These are phyloP conservation scores for Colletotrichum tamarilloi DNA, from an alignment of 2,329 filamentous ascomycete genomes.

Conservation along the genomic window DNA sequence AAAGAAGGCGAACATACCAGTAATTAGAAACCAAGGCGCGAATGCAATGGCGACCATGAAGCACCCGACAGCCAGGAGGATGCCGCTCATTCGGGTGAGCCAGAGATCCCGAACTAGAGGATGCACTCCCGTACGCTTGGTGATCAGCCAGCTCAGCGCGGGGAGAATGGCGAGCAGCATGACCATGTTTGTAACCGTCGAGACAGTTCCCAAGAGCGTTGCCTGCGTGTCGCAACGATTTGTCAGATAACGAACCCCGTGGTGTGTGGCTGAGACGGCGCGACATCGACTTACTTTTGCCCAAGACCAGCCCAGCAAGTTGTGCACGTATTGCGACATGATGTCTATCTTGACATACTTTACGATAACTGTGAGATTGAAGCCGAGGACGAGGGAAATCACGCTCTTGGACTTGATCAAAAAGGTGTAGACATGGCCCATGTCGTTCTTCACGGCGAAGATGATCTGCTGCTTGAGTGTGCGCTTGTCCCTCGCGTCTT, in stretches of 20 bases:
- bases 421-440: conserved; percentile 51
- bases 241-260: background rate
- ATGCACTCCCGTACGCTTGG: conserved; percentile 43
- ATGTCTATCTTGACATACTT: conserved; percentile 45
- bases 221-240: conserved; percentile 43
- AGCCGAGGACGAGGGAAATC: conserved; percentile 50
- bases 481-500: background rate
- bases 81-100: conserved; percentile 49
- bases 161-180: conserved; percentile 54
- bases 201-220: conserved; percentile 53
- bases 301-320: conserved; percentile 62
- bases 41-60: conserved; percentile 51
- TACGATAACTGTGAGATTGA: conserved; percentile 45
- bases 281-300: conserved; percentile 46
- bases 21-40: conserved; percentile 48
- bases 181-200: conserved; percentile 49
- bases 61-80: conserved; percentile 46
- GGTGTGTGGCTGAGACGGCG: background rate
- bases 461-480: conserved; percentile 36
- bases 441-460: conserved; percentile 41
- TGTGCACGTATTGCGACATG: conserved; percentile 64
- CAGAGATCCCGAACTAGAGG: conserved; percentile 53
- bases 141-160: conserved; percentile 44
- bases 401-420: conserved; percentile 52
- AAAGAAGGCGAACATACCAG: background rate